Conservation (phyloP, 2,329 filamentous ascomycete species). For the Botrytis pseudocinerea region DNA sequence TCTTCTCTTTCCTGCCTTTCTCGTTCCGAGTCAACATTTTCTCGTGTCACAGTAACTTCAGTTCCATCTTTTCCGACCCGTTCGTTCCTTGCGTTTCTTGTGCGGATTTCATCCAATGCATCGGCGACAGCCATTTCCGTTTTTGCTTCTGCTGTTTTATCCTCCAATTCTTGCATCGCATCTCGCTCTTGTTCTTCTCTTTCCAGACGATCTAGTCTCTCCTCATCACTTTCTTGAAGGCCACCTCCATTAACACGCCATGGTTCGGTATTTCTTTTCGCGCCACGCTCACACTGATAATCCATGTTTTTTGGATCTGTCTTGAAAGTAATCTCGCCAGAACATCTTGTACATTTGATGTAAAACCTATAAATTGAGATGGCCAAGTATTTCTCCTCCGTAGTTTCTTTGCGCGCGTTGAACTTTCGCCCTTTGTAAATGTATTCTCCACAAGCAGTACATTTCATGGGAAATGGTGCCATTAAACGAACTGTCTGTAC, state of each 20-base stretch:
- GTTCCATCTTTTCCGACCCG: slow-evolving; percentile 68
- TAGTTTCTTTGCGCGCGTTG: slow-evolving; percentile 91
- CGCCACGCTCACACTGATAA: slow-evolving; percentile 76
- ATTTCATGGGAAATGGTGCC: slow-evolving; percentile 83
- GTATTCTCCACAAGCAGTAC: slow-evolving; percentile 69
- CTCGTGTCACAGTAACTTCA: slow-evolving; percentile 56
- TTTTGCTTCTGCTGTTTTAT: slow-evolving; percentile 89
- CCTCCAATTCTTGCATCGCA: slow-evolving; percentile 92
- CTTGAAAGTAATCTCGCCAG: slow-evolving; percentile 84
- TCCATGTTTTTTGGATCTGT: slow-evolving; percentile 96
- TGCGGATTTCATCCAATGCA: slow-evolving; percentile 90
- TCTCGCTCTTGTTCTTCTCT: slow-evolving; percentile 78
- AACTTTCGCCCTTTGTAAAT: slow-evolving; percentile 95
- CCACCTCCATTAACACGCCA: slow-evolving; percentile 65
- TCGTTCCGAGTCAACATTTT: slow-evolving; percentile 59
- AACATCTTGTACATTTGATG: slow-evolving; percentile 85
- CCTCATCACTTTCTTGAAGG: slow-evolving; percentile 79
- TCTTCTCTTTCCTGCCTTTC: slow-evolving; percentile 76
- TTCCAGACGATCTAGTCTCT: slow-evolving; percentile 82
- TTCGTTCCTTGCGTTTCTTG: slow-evolving; percentile 84
- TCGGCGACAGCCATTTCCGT: slow-evolving; percentile 96
- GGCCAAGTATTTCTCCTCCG: slow-evolving; percentile 83
- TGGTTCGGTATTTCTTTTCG: slow-evolving; percentile 89
- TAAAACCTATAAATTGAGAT: slow-evolving; percentile 91
- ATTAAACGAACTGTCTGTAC: slow-evolving; percentile 87